These are phyloP conservation scores for Bullera alba DNA, from an alignment of 768 basidiomycete species.

Conservation along the genomic window DNA sequence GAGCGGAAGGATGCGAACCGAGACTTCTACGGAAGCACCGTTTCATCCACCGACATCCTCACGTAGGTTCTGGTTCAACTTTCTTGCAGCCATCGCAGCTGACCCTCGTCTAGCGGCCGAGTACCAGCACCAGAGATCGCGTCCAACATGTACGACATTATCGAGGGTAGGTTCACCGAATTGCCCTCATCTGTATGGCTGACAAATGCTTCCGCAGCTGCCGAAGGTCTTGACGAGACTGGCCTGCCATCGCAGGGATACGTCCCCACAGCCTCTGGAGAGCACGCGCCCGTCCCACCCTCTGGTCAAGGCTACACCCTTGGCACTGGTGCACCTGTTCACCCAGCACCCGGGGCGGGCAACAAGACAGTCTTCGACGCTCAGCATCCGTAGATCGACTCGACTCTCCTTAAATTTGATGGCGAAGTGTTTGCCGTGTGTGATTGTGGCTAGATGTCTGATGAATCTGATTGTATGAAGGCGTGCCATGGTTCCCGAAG, in stretches of 20 bases:
- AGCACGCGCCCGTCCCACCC: conserved; percentile 11
- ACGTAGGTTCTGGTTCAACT: conserved; percentile 32
- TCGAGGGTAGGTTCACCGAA: conserved; percentile 55
- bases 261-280: conserved; percentile 53
- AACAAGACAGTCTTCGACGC: background rate
- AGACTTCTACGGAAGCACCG: conserved; percentile 87
- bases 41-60: conserved; percentile 84
- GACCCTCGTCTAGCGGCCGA: conserved; percentile 56
- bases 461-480: too few species aligned
- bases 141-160: conserved; percentile 84
- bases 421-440: too few species aligned
- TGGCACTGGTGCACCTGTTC: background rate
- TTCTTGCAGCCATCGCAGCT: background rate
- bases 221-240: conserved; percentile 82
- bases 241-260: conserved; percentile 72
- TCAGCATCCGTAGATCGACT: too few species aligned
- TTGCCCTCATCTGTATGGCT: background rate
- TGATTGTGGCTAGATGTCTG: too few species aligned
- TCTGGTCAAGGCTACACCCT: conserved; percentile 9
- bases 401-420: too few species aligned
- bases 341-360: background rate
- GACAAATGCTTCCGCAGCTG: conserved; percentile 50
- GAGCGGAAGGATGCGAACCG: conserved; percentile 94
- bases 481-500: too few species aligned
- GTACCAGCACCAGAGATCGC: conserved; percentile 98